Conservation (phyloP, 495 filamentous ascomycete genomes). For the Talaromyces nanjingensis region DNA sequence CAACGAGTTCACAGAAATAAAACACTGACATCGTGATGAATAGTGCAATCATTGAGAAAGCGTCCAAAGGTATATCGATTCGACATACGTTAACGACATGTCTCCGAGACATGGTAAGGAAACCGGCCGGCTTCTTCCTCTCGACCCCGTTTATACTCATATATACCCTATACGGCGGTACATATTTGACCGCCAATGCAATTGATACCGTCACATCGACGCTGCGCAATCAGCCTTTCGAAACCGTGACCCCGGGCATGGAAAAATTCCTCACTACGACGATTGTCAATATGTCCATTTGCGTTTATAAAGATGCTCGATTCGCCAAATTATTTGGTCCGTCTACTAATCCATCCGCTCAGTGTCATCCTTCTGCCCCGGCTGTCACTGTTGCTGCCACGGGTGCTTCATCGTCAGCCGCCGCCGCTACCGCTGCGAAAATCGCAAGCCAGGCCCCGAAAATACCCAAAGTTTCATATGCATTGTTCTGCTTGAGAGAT, state of each 20-base stretch:
- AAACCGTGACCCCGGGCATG: constrained; percentile 61
- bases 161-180: constrained; percentile 81
- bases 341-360: constrained; percentile 13
- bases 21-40: constrained; percentile 14
- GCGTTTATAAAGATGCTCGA: constrained; percentile 86
- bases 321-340: constrained; percentile 79
- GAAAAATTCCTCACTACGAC: constrained; percentile 78
- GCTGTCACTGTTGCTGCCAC: constrained; percentile 41
- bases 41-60: constrained; percentile 93
- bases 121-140: constrained; percentile 66
- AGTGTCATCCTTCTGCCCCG: constrained; percentile 8
- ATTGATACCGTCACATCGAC: constrained; percentile 78
- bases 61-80: constrained; percentile 73
- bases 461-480: constrained; percentile 52
- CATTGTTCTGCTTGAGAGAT: constrained; percentile 77
- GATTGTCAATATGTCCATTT: constrained; percentile 81
- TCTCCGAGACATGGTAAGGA: constrained; percentile 53
- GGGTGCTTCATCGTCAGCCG: constrained; percentile 1
- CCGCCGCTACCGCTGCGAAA: constrained; percentile 12
- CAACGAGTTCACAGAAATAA: neutral
- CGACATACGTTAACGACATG: constrained; percentile 56
- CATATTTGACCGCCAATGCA: constrained; percentile 83
- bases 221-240: constrained; percentile 44
- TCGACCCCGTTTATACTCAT: constrained; percentile 81
- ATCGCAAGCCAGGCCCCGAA: constrained; percentile 14